These are phyloP conservation scores for Canariomyces notabilis DNA, from an alignment of 2,329 filamentous ascomycete species.

Conservation along the genomic window DNA sequence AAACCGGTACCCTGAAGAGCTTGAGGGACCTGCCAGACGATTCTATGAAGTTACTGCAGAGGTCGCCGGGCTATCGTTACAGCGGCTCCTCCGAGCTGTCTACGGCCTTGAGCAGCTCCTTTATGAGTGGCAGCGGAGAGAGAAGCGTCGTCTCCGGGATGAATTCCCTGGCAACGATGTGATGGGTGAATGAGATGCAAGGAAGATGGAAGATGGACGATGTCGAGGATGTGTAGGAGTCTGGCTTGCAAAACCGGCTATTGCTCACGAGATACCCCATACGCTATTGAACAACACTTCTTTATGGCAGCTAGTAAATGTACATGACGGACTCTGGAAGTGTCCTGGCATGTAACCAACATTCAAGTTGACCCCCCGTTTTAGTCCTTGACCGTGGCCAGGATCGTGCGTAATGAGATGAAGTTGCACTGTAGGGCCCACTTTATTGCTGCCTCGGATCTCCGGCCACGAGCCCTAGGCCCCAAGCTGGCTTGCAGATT, in stretches of 20 bases:
- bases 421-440: constrained; percentile 4
- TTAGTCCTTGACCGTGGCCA: too few species aligned
- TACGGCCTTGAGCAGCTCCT: constrained; percentile 35
- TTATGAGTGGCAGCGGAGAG: constrained; percentile 30
- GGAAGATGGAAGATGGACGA: too few species aligned
- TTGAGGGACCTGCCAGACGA: constrained; percentile 34
- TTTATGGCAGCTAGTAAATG: too few species aligned
- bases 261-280: too few species aligned
- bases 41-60: constrained; percentile 41
- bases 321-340: too few species aligned
- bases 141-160: constrained; percentile 41
- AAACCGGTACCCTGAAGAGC: constrained; percentile 37
- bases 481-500: constrained; percentile 16
- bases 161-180: constrained; percentile 41
- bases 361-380: too few species aligned
- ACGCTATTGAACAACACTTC: too few species aligned
- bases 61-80: constrained; percentile 33
- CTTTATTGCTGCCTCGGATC: constrained; percentile 12
- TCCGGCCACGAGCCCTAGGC: constrained; percentile 23
- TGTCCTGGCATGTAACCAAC: too few species aligned
- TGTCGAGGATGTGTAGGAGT: too few species aligned
- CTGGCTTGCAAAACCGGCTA: too few species aligned
- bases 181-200: too few species aligned
- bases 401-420: background rate
- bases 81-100: constrained; percentile 33